Evolutionary conservation across 2,329 filamentous ascomycete genomes (phyloP).

Genomic region (Trichoderma semiorbis): DNA sequence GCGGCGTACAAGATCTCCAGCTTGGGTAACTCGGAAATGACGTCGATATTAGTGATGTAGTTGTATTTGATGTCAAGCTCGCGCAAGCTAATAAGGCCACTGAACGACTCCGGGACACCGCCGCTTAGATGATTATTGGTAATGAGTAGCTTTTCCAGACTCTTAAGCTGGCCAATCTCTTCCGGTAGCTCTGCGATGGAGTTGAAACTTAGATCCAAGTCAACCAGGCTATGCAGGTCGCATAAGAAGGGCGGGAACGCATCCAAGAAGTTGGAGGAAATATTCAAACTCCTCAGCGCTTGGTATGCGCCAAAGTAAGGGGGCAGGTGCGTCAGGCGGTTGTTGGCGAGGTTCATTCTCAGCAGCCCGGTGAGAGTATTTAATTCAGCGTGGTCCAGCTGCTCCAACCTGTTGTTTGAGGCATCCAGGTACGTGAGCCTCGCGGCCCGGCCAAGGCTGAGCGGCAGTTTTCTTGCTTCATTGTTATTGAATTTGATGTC

Average conservation of each 20-base stretch:
- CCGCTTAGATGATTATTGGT: conserved; percentile 89
- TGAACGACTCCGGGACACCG: conserved; percentile 69
- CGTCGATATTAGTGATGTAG: conserved; percentile 80
- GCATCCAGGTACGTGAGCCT: conserved; percentile 87
- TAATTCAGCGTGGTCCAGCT: conserved; percentile 80
- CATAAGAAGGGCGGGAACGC: conserved; percentile 84
- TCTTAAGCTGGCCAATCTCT: conserved; percentile 71
- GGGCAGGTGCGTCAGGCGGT: conserved; percentile 76
- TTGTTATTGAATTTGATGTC: conserved; percentile 97
- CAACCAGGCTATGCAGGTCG: conserved; percentile 75
- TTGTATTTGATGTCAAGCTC: conserved; percentile 97
- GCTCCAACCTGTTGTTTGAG: conserved; percentile 88
- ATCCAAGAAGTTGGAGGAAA: conserved; percentile 89
- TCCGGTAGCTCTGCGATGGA: conserved; percentile 74
- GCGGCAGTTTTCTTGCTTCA: conserved; percentile 80
- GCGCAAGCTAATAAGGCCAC: conserved; percentile 70
- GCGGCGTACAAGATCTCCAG: conserved; percentile 86
- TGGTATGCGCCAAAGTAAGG: conserved; percentile 78
- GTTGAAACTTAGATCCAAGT: conserved; percentile 97
- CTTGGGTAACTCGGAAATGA: conserved; percentile 77
- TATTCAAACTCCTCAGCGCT: conserved; percentile 75
- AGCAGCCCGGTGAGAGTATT: conserved; percentile 71
- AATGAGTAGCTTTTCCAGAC: conserved; percentile 84
- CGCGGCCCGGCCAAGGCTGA: conserved; percentile 76
- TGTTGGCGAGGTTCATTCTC: conserved; percentile 91